phyloP scores from a whole-genome alignment of 2,329 filamentous ascomycete genomes.

The Phoma sp. region DNA sequence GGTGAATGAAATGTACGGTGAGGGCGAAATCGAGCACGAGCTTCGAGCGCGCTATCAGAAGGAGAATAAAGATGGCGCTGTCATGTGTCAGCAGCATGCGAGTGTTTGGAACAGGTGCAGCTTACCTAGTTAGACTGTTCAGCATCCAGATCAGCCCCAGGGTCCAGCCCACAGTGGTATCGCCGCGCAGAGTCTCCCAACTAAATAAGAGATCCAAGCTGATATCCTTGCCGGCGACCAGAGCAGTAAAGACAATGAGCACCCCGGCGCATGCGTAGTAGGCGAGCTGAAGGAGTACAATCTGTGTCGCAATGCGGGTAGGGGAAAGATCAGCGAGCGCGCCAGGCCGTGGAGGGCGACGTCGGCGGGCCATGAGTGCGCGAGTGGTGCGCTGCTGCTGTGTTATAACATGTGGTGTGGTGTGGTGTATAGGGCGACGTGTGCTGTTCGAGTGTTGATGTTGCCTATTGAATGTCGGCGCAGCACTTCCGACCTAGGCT shows the following conservation, averaged over 20 bases:
- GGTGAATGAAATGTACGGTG: conserved; percentile 83
- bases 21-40: conserved; percentile 94
- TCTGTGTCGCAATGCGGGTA: conserved; percentile 70
- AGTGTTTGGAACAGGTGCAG: conserved; percentile 11
- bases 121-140: conserved; percentile 68
- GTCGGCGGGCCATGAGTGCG: conserved; percentile 59
- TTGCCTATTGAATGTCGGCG: conserved; percentile 23
- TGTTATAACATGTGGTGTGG: conserved; percentile 22
- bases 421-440: neutral
- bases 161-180: conserved; percentile 74
- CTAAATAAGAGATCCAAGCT: conserved; percentile 64
- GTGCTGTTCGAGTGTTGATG: conserved; percentile 14
- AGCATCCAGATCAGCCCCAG: conserved; percentile 71
- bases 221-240: conserved; percentile 68
- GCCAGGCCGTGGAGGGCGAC: conserved; percentile 68
- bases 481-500: conserved; percentile 21
- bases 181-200: conserved; percentile 68
- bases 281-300: conserved; percentile 66
- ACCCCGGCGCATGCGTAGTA: conserved; percentile 68
- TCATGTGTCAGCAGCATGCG: conserved; percentile 18
- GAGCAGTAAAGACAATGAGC: conserved; percentile 70
- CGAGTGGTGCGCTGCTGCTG: conserved; percentile 23
- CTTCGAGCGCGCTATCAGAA: conserved; percentile 86
- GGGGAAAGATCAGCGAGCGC: conserved; percentile 71
- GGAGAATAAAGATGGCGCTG: conserved; percentile 82